A percentile compares a stretch with the other conserved stretches of the same genome.
Conservation (phyloP, 805 yeast genomes). For the Lipomyces kockii region DNA sequence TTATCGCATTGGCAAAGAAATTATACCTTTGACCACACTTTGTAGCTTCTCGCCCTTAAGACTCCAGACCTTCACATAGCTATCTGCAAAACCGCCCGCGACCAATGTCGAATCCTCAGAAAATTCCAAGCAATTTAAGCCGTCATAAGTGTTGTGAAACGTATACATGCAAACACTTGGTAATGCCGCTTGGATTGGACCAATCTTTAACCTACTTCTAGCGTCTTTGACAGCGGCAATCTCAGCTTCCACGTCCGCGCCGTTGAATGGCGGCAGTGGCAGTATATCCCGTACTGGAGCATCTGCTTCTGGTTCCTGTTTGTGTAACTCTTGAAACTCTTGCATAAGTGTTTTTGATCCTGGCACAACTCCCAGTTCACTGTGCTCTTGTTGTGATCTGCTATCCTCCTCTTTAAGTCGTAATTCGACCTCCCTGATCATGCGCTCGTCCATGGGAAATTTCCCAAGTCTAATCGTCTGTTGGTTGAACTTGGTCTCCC, state of each 20-base stretch:
- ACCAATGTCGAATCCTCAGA: slow-evolving; percentile 84
- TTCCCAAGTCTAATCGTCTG: slow-evolving; percentile 80
- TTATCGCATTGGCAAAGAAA: background rate
- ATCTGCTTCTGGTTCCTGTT: slow-evolving; percentile 48
- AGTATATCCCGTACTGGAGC: slow-evolving; percentile 75
- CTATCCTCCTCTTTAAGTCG: slow-evolving; percentile 80
- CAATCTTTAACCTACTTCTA: slow-evolving; percentile 71
- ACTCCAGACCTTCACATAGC: slow-evolving; percentile 89
- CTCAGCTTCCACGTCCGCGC: slow-evolving; percentile 78
- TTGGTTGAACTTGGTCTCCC: slow-evolving; percentile 65
- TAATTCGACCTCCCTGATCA: slow-evolving; percentile 72
- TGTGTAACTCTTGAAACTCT: slow-evolving; percentile 64
- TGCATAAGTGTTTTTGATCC: slow-evolving; percentile 57
- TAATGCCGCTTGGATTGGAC: slow-evolving; percentile 72
- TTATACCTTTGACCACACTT: slow-evolving; percentile 44
- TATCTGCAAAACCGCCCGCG: slow-evolving; percentile 95
- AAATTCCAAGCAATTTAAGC: slow-evolving; percentile 82
- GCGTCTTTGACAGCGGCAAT: slow-evolving; percentile 81
- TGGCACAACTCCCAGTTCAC: slow-evolving; percentile 40
- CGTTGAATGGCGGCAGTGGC: slow-evolving; percentile 85
- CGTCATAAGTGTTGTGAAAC: slow-evolving; percentile 91
- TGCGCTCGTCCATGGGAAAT: slow-evolving; percentile 84
- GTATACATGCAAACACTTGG: slow-evolving; percentile 99
- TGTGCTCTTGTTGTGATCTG: slow-evolving; percentile 43
- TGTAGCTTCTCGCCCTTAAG: slow-evolving; percentile 78